Evolutionary conservation across 208 protist genomes (phyloP).

Genomic region (Acanthamoeba lugdunensis): DNA sequence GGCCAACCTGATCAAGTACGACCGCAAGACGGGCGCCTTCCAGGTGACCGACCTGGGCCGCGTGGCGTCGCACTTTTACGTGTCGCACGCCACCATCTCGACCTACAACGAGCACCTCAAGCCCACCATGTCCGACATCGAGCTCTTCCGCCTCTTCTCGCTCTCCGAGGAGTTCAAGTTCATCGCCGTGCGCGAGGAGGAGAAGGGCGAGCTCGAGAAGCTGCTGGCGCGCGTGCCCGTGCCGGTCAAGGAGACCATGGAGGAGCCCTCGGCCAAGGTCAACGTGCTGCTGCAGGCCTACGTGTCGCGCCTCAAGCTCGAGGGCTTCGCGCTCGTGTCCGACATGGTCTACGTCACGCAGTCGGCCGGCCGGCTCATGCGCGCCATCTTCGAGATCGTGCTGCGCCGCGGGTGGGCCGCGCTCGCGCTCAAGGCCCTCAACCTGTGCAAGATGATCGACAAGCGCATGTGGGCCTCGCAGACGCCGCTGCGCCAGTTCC

Average conservation of each 20-base stretch:
- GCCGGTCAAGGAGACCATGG: conserved; percentile 77
- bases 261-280: conserved; percentile 89
- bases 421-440: conserved; percentile 76
- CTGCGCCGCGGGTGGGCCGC: conserved; percentile 87
- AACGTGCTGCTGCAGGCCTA: conserved; percentile 96
- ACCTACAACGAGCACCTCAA: conserved; percentile 94
- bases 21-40: conserved; percentile 68
- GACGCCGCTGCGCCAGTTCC: conserved; percentile 81
- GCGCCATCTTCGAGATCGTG: conserved; percentile 97
- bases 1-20: conserved; percentile 87
- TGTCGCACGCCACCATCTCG: conserved; percentile 93
- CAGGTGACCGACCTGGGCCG: conserved; percentile 93
- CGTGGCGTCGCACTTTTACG: conserved; percentile 97
- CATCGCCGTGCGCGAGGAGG: conserved; percentile 94
- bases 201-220: conserved; percentile 93
- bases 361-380: conserved; percentile 92
- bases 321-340: conserved; percentile 89
- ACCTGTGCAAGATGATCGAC: conserved; percentile 89
- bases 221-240: conserved; percentile 80
- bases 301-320: conserved; percentile 90
- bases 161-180: conserved; percentile 96
- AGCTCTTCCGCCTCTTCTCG: conserved; percentile 93
- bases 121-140: conserved; percentile 90
- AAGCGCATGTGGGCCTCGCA: conserved; percentile 91
- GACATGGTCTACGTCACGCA: conserved; percentile 96